Evolutionary conservation across 148 eudicot genomes (phyloP), one percentile per base, ranked within the genome.

Genomic region (Arbutus unedo): DNA sequence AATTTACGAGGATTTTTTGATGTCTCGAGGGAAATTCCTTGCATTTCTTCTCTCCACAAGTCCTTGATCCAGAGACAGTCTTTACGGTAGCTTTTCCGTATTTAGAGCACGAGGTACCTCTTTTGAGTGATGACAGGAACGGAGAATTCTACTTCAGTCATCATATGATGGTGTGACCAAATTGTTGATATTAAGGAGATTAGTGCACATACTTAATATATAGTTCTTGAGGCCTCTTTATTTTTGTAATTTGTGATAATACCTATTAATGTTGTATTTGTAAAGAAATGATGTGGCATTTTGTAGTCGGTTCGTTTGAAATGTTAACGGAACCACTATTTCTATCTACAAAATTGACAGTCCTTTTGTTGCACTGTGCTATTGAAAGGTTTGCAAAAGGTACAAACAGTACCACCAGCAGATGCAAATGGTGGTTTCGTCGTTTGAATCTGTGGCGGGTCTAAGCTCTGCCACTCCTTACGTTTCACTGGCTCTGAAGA

Each of bases 391-490:
- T 74, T 78, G 83, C 84, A 86, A 81, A 76, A 86, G 87, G 90
- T 87, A 86, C 81, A 89, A 83, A 45, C 89, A 89, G 56, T 89
- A 89, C 76, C 81, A 85, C 48, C 87, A 89, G 60, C 89, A 89
- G 80, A 86, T 85, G 86, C 85, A 86, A 79, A 77, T 89, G 89
- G 91, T 87, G 73, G 85, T 85, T 62, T 85, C 89, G 3, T 85
- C 87, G 0, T 89, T 89, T 31, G 89, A 89, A 76, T 74, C 87
- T 0, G 91, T 89, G 66, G 85, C 89, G 2, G 89, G 89, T 16
- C 86, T 86, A 14, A 81, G 84, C 49, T 77, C 87, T 0, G 89
- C 87, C 14, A 85, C 91, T 2, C 91, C 91, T 0, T 86, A 82
- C 16, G 75, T 89, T 38, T 83, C 89, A 5, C 60, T 83, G 25